Evolutionary conservation across 441 rosid species (phyloP).

Genomic region (Jatropha multifida): DNA sequence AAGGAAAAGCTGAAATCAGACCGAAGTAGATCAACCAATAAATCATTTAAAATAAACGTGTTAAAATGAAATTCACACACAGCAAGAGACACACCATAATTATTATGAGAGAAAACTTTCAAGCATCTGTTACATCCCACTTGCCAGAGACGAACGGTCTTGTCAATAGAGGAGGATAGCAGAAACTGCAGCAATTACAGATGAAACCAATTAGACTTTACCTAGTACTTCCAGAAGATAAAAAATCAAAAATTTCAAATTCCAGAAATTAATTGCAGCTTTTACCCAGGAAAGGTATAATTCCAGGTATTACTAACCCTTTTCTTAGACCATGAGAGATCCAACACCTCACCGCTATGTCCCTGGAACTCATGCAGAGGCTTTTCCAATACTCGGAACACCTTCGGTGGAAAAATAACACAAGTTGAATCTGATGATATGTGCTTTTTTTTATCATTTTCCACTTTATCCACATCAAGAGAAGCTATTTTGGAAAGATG

Average conservation of each 20-base stretch:
- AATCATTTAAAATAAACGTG: neutral
- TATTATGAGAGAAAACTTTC: conserved; percentile 55
- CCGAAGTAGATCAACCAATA: neutral
- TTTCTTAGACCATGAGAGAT: conserved; percentile 86
- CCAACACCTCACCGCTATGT: conserved; percentile 69
- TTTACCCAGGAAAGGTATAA: neutral
- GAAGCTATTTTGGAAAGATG: conserved; percentile 53
- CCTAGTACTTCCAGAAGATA: neutral
- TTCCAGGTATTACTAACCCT: conserved; percentile 47
- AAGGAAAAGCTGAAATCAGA: neutral
- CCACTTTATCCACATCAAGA: conserved; percentile 43
- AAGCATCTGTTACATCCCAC: conserved; percentile 55
- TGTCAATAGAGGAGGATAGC: conserved; percentile 59
- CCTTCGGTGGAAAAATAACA: conserved; percentile 75
- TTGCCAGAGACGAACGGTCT: conserved; percentile 68
- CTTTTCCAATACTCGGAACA: conserved; percentile 67
- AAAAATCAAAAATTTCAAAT: neutral
- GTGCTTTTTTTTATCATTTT: conserved; percentile 42
- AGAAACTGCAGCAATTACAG: conserved; percentile 34
- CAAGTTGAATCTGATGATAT: conserved; percentile 65
- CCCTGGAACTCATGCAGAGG: conserved; percentile 82
- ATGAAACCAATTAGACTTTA: conserved; percentile 11
- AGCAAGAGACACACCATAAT: conserved; percentile 43
- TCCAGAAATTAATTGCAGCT: neutral
- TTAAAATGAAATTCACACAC: neutral